Percentiles rank a stretch among this genome's conserved stretches.
phyloP scores from a whole-genome alignment of 768 basidiomycete species.

The Coprinopsis sp. region DNA sequence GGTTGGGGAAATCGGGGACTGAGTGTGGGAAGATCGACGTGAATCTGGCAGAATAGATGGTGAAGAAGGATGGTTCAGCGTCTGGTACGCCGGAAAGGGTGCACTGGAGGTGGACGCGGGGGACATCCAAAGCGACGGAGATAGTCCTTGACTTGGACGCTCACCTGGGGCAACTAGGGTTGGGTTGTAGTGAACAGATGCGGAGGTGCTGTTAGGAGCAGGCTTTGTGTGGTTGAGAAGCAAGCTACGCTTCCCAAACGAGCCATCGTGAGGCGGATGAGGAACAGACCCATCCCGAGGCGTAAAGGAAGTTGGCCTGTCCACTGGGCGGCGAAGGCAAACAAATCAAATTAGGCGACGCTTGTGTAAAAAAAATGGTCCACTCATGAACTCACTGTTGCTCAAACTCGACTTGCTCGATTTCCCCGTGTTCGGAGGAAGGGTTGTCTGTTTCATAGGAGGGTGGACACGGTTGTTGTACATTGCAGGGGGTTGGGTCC shows the following conservation, averaged over 20 bases:
- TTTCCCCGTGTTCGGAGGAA: slow-evolving; percentile 24
- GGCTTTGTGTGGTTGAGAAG: background rate
- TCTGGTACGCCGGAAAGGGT: slow-evolving; percentile 36
- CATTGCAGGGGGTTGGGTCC: slow-evolving; percentile 24
- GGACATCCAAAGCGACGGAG: slow-evolving; percentile 85
- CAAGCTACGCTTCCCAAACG: background rate
- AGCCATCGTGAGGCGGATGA: background rate
- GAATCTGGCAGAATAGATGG: slow-evolving; percentile 35
- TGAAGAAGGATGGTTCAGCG: slow-evolving; percentile 29
- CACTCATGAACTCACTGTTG: too few relatives aligned
- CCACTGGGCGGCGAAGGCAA: too few relatives aligned
- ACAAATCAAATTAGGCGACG: too few relatives aligned
- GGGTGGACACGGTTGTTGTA: slow-evolving; percentile 18
- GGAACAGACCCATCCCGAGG: too few relatives aligned
- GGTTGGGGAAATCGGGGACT: slow-evolving; percentile 38
- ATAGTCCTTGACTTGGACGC: slow-evolving; percentile 51
- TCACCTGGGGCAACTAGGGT: slow-evolving; percentile 36
- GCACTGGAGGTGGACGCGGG: slow-evolving; percentile 48
- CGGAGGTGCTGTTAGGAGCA: slow-evolving; percentile 1
- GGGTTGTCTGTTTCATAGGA: slow-evolving; percentile 21
- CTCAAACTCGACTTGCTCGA: too few relatives aligned
- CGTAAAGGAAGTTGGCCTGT: too few relatives aligned
- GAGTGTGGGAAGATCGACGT: slow-evolving; percentile 30
- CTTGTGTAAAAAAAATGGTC: too few relatives aligned
- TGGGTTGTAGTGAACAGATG: slow-evolving; percentile 14